A percentile compares a stretch with the other conserved stretches of the same genome.
These are phyloP conservation scores for Rehmannia glutinosa DNA, from an alignment of 257 asterid species.

Conservation along the genomic window DNA sequence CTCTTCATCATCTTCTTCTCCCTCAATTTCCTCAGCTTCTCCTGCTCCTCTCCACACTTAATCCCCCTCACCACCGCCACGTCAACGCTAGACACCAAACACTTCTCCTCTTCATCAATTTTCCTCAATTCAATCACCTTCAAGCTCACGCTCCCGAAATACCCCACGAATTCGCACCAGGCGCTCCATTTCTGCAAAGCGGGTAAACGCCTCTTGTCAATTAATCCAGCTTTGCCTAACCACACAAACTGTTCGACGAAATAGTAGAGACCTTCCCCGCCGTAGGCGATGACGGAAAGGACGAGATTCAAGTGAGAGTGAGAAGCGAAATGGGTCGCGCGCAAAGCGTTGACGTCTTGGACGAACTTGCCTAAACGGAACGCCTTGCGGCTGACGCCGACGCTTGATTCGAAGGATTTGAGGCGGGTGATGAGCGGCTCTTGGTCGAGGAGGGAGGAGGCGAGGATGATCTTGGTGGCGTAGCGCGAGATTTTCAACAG, in stretches of 20 bases:
- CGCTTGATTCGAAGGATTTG: slow-evolving; percentile 77
- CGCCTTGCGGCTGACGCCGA: slow-evolving; percentile 89
- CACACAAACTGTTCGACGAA: slow-evolving; percentile 88
- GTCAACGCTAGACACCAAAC: slow-evolving; percentile 48
- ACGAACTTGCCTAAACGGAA: slow-evolving; percentile 89
- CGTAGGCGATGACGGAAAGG: slow-evolving; percentile 47
- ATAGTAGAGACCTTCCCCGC: slow-evolving; percentile 86
- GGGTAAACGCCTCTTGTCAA: slow-evolving; percentile 46
- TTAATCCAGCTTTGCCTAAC: slow-evolving; percentile 71
- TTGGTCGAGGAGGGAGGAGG: slow-evolving; percentile 43
- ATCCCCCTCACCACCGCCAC: slow-evolving; percentile 40
- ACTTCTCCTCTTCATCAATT: slow-evolving; percentile 48
- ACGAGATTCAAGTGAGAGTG: slow-evolving; percentile 22
- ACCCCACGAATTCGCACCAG: slow-evolving; percentile 82
- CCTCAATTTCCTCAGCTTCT: slow-evolving; percentile 54
- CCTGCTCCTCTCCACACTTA: slow-evolving; percentile 41
- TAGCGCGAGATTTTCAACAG: slow-evolving; percentile 83
- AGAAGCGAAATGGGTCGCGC: slow-evolving; percentile 25
- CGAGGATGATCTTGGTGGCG: slow-evolving; percentile 72
- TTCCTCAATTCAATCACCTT: slow-evolving; percentile 52
- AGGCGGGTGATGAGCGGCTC: slow-evolving; percentile 44
- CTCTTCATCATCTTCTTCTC: slow-evolving; percentile 81
- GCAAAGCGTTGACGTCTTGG: slow-evolving; percentile 79
- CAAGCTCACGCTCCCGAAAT: slow-evolving; percentile 77
- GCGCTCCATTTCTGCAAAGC: slow-evolving; percentile 67